These are phyloP conservation scores for Ustilago loliicola DNA, from an alignment of 1,284 basidiomycete species.

Conservation along the genomic window DNA sequence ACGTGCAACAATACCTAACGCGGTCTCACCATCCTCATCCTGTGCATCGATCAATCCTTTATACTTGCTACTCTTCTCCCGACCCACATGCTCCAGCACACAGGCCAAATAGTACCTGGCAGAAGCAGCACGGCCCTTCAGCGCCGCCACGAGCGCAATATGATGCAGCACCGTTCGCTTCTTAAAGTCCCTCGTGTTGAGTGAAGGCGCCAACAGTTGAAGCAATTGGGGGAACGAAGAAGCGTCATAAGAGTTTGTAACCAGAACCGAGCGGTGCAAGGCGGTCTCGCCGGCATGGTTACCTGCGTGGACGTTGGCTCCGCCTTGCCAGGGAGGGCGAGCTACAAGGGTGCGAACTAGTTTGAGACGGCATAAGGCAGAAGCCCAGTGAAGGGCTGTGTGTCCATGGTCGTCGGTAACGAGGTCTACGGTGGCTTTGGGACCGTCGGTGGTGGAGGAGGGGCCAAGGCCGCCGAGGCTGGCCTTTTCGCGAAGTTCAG, in stretches of 20 bases:
- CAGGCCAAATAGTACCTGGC: conserved; percentile 94
- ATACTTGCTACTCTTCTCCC: conserved; percentile 69
- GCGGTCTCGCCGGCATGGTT: conserved; percentile 96
- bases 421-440: conserved; percentile 76
- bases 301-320: conserved; percentile 66
- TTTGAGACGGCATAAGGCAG: conserved; percentile 80
- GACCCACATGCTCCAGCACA: conserved; percentile 79
- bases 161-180: conserved; percentile 94
- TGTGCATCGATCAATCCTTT: conserved; percentile 86
- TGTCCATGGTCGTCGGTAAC: conserved; percentile 88
- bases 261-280: conserved; percentile 89
- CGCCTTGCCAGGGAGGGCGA: conserved; percentile 74
- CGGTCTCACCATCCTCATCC: conserved; percentile 96
- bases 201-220: conserved; percentile 77
- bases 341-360: conserved; percentile 69
- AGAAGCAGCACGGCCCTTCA: conserved; percentile 85
- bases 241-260: conserved; percentile 86
- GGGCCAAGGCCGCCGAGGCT: conserved; percentile 73
- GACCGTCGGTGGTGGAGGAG: conserved; percentile 79
- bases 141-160: conserved; percentile 87
- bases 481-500: conserved; percentile 49
- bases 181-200: conserved; percentile 91
- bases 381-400: conserved; percentile 92
- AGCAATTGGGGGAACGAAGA: conserved; percentile 80
- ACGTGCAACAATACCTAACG: conserved; percentile 92